Base-by-base conservation (phyloP, 768 basidiomycete species). In the Suillus variegatus region DNA sequence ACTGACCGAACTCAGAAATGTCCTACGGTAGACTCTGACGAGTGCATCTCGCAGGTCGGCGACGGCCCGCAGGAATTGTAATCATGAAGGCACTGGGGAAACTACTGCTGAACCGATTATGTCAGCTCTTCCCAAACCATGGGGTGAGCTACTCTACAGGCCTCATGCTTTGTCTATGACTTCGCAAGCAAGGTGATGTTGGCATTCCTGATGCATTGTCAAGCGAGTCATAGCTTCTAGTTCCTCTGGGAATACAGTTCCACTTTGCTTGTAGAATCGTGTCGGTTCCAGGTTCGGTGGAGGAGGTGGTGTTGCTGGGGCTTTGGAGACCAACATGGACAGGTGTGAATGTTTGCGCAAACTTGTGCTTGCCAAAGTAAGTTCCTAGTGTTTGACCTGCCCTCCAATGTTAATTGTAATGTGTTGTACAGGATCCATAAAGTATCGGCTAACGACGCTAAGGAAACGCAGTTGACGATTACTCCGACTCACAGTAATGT, bases 251-350 rank as follows among this genome's bases (percentile, higher is more conserved):
- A 28, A 18, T 28, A 47, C 32, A 16, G 35, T 55, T 49, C 70
- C 32, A 73, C 63, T 38, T 56, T 67, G 57, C 1, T 12, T 54
- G n/a, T 72, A 96, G 92, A 97, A 95, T 82, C 93, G 95, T 70
- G 95, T 96, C 40, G 95, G 95, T 32, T 94, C 92, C 61, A 97
- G 96, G 78, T 97, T 97, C 71, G 95, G 95, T 66, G 94, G 95
- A 55, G 95, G 95, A 75, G 95, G 95, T 54, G 95, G 95, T 82
- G 93, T 96, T 62, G 96, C 97, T 47, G 94, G 97, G 40, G 94
- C 92, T 14, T 94, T 92, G 28, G 97, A 99, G 81, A 91, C 90
- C 41, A 97, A 98, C 75, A 91, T 99, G 20, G 97, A 99, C 82
- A 83, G 97, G 67, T 85, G 97, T 64, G 97, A 99, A 76, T 90